Base-by-base conservation (phyloP, 1,284 basidiomycete genomes). In the Peniophora sp. region DNA sequence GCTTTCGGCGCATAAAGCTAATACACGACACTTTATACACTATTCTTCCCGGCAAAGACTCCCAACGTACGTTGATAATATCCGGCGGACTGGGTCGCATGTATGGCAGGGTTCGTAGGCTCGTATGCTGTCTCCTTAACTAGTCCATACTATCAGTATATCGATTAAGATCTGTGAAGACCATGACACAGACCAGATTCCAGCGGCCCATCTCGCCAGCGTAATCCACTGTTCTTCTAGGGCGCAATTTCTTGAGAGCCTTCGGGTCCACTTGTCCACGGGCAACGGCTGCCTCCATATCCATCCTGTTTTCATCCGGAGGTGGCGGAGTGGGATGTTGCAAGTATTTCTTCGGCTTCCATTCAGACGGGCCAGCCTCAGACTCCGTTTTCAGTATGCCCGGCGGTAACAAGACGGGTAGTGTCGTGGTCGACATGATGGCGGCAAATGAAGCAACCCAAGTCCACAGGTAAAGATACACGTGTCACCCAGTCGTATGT, bases 211-310 rank as follows among this genome's bases (percentile, higher is more conserved):
- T 75, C 2, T 85, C 83, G 23, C 92, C 92, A 60, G 89, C 89
- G 63, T 94, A 97, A 68, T 98, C 96, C 12, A 98, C 92, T 14
- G 96, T 98, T 64, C 93, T 72, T 53, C 96, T 73, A 18, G 96
- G 94, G 58, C 93, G 79, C 51, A 92, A 93, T 70, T 94, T 93
- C 71, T 93, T 92, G 55, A 92, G 76, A 3, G 82, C 74, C 68
- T 80, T 92, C 32, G 76, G 88, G 62, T 86, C 90, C 49, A 83
- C 67, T 54, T 81, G 64, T 56, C 85, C 81, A 46, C 81, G 67
- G 3, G 80, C 79, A 54, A 76, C 84, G 2, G 89, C 87, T 61
- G 88, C 72, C 62, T 94, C 90, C 51, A 85, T 88, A 53, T 85
- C 74, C 50, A 85, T 71, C 54, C 83, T 81, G 11, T 80, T 76